phyloP scores from a whole-genome alignment of 441 rosid genomes.

The Brassica balearica region DNA sequence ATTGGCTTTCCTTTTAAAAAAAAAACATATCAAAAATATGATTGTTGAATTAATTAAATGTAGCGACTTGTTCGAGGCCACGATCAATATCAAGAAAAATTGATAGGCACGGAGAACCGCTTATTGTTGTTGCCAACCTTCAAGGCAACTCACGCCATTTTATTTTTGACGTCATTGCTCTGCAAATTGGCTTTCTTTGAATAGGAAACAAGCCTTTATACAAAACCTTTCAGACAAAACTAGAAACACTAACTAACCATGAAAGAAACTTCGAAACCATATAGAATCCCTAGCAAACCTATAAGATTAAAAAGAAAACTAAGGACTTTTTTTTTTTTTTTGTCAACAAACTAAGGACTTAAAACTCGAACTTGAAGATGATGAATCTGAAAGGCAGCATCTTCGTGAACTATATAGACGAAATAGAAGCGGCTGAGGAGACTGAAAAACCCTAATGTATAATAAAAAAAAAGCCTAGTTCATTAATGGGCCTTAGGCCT shows the following conservation, averaged over 20 bases:
- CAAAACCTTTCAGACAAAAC: neutral
- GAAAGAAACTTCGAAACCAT: neutral
- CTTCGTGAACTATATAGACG: constrained; percentile 22
- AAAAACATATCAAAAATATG: neutral
- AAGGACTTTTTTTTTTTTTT: neutral
- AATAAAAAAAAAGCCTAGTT: neutral
- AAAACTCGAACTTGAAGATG: neutral
- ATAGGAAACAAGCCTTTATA: neutral
- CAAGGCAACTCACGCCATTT: constrained; percentile 17
- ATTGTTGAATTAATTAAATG: constrained; percentile 15
- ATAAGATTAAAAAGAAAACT: neutral
- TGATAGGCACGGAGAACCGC: constrained; percentile 97
- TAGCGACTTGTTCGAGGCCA: constrained; percentile 96
- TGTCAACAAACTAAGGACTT: neutral
- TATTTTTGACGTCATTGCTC: constrained; percentile 73
- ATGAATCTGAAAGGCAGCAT: neutral
- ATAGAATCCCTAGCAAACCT: neutral
- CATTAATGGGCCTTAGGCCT: constrained; percentile 12
- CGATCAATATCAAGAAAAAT: constrained; percentile 50
- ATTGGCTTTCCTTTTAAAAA: constrained; percentile 56
- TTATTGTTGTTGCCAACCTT: constrained; percentile 51
- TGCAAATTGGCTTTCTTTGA: constrained; percentile 75
- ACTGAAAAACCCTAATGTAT: constrained; percentile 32
- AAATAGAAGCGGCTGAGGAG: constrained; percentile 27
- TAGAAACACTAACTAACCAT: too few relatives aligned